phyloP scores from a whole-genome alignment of 257 asterid species.

The Voacanga thouarsii region DNA sequence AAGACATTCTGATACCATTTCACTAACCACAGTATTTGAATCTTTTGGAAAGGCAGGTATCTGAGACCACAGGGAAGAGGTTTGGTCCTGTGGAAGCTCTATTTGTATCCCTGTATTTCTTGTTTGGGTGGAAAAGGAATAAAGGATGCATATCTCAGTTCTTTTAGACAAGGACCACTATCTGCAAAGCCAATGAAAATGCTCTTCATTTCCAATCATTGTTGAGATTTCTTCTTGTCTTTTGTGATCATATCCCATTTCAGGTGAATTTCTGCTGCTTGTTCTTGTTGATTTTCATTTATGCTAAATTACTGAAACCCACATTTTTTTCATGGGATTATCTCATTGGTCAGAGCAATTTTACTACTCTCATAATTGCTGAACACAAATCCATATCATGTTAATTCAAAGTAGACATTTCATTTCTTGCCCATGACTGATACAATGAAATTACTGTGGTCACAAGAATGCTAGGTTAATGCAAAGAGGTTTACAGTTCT shows the following conservation, averaged over 20 bases:
- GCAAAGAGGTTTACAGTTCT: background rate
- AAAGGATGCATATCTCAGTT: conserved; percentile 13
- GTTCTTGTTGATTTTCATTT: background rate
- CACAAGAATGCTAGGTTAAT: background rate
- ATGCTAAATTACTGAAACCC: background rate
- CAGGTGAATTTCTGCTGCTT: background rate
- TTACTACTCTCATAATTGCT: background rate
- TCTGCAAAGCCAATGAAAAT: conserved; percentile 4
- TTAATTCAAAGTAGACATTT: background rate
- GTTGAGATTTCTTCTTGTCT: background rate
- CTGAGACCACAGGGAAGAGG: conserved; percentile 25
- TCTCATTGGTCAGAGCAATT: background rate
- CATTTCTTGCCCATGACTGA: background rate
- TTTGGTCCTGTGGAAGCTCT: conserved; percentile 11
- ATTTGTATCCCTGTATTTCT: conserved; percentile 13
- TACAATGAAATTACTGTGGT: background rate
- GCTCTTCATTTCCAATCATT: conserved; percentile 6
- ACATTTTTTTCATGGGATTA: background rate
- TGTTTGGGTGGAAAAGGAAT: conserved; percentile 29
- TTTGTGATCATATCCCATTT: background rate
- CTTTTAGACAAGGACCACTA: conserved; percentile 21
- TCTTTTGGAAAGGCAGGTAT: conserved; percentile 13
- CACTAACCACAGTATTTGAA: background rate
- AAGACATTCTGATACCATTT: conserved; percentile 23
- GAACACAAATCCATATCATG: background rate